Conservation (phyloP, 768 basidiomycete species). For the Tylopilus plumbeoviolaceoides region DNA sequence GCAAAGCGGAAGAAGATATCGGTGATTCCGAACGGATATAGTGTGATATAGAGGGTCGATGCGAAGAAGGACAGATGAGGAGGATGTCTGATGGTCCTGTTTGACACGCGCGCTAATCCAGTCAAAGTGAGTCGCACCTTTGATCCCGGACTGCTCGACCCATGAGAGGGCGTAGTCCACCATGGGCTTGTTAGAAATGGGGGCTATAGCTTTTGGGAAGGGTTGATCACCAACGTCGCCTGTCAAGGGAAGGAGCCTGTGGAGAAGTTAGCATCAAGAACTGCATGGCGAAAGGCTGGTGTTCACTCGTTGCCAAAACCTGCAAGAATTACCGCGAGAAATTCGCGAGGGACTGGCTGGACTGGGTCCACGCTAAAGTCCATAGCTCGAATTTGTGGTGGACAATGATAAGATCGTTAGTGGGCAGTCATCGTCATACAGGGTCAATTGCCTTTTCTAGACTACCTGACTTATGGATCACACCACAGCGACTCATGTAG, state of each 20-base stretch:
- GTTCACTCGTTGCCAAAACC: constrained; percentile 91
- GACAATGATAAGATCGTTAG: not conserved
- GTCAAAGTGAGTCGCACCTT: constrained; percentile 45
- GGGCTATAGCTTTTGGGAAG: constrained; percentile 83
- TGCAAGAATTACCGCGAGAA: constrained; percentile 82
- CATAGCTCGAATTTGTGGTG: constrained; percentile 35
- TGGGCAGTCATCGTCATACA: constrained; percentile 5
- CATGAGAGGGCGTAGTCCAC: constrained; percentile 80
- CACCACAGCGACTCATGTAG: not conserved
- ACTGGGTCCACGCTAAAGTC: constrained; percentile 57
- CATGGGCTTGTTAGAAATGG: constrained; percentile 84
- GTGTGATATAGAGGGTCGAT: constrained; percentile 73
- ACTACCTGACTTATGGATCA: not conserved
- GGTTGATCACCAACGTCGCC: constrained; percentile 76
- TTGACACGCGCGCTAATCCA: constrained; percentile 5
- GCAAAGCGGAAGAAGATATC: constrained; percentile 54
- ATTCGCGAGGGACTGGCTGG: constrained; percentile 63
- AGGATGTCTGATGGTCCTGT: constrained; percentile 61
- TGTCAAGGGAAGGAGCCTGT: constrained; percentile 70
- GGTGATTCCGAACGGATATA: constrained; percentile 78
- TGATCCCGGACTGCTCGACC: constrained; percentile 84
- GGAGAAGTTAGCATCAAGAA: constrained; percentile 4
- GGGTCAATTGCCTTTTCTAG: constrained; percentile 22
- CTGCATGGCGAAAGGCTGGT: not conserved
- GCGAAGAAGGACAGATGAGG: constrained; percentile 76